Base-by-base conservation (phyloP, 73 alveolate species). In the Breviolum minutum region DNA sequence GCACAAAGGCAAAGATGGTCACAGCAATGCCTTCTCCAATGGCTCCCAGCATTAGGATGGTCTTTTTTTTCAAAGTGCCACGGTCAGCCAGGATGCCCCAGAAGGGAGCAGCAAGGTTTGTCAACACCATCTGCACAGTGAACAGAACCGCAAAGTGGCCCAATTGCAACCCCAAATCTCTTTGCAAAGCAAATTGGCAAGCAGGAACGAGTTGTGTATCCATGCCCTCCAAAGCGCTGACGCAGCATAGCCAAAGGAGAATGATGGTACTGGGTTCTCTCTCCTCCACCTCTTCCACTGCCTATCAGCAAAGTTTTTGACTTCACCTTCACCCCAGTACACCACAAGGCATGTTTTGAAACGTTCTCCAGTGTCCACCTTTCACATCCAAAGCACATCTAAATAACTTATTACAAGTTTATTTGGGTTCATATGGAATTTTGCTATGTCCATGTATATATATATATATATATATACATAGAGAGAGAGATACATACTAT, bases 101-200 rank as follows among this genome's bases (percentile, higher is more conserved):
- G 80, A 92, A 92, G 40, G 98, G 98, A 48, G 98, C 98, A n/a
- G 98, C 98, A 81, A 92, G 68, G 68, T 92, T 92, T 40, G 98
- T 92, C 60, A 92, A 80, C 22, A 92, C 98, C 98, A 92, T 92
- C 98, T 92, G 98, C 98, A 92, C 98, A 12, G 98, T 92, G 81
- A 84, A 71, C 69, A 92, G 89, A 26, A 92, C 87, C 26, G 98
- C 98, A 29, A 92, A 92, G 90, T 92, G 98, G 26, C 98, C 98
- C 71, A 92, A 66, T 29, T 80, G 86, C 77, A 92, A 80, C 10
- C 98, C 98, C 73, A 92, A 80, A 66, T 92, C 98, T 19, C 98
- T 62, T 32, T 92, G 98, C 98, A 92, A 61, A 54, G 98, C 98
- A 61, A 92, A 92, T 71, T 92, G 98, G 90, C 98, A 92, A n/a